Evolutionary conservation across 2,329 filamentous ascomycete genomes (phyloP), one percentile per base, ranked within the genome.

Genomic region (Penicillium fuscoglaucum): DNA sequence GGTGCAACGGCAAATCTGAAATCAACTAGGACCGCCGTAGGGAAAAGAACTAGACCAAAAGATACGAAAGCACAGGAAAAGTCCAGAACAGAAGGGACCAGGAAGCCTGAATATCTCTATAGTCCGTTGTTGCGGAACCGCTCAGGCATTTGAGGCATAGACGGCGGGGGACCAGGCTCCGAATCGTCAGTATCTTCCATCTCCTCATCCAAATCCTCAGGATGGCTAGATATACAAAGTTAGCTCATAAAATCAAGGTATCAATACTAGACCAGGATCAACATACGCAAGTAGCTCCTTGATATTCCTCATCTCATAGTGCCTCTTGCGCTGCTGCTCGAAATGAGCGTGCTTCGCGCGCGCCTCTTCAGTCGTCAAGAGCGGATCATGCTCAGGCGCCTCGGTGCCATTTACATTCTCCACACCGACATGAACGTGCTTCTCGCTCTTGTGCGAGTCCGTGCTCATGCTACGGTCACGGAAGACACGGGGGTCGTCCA

Each of bases 261-360:
- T 35, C 13, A 51, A 55, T n/a, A 40, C 13, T 8, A n/a, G 6
- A 39, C 28, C 39, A 40, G 21, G 31, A 28, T 43, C 24, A 26
- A 77, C 82, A 65, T 75, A 88, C 87, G 91, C 93, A 64, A 99
- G 84, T 53, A 98, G 78, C 70, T 88, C 85, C 70, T 95, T 96
- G 58, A 97, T 92, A 71, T 95, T 90, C 79, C 86, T 91, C 95
- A 99, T 99, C 82, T 99, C 95, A 77, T 99, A 99, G 77, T 99
- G 95, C 80, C 88, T 93, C 87, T 95, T 97, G 71, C 95, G 86
- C 81, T 91, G 83, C 78, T 90, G 83, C 79, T 97, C 93, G 74
- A 99, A 99, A 73, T 90, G 87, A 72, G 84, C 86, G 77, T 99
- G 95, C 82, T 98, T 97, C 80, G 95, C 91, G 61, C 82, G 82